These are phyloP conservation scores for Smithsoniella earleae DNA, from an alignment of 163 green algal genomes.

Conservation along the genomic window DNA sequence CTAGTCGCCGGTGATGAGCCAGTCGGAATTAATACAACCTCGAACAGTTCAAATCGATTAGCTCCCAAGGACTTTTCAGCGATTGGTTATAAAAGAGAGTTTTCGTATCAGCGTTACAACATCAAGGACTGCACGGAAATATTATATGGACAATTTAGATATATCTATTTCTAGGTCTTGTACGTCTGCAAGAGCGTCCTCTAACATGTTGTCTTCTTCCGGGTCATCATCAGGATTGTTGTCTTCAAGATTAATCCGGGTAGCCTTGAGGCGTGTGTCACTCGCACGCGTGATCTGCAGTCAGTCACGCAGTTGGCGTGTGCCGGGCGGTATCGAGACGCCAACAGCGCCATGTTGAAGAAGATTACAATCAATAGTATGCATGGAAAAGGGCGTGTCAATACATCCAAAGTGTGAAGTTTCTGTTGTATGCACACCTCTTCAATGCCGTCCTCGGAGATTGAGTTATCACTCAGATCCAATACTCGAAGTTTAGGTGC, in stretches of 20 bases:
- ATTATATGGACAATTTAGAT: background rate
- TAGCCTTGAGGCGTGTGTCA: background rate
- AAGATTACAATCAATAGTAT: too few species aligned
- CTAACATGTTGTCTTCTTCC: constrained; percentile 1
- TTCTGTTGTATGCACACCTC: constrained; percentile 32
- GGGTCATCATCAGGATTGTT: background rate
- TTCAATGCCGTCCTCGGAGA: constrained; percentile 54
- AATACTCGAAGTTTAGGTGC: constrained; percentile 49
- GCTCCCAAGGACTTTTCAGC: too few species aligned
- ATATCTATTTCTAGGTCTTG: constrained; percentile 11
- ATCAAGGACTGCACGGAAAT: too few species aligned
- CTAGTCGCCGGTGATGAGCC: too few species aligned
- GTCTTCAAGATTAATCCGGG: background rate
- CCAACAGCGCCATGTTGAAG: too few species aligned
- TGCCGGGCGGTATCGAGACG: background rate
- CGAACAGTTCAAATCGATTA: too few species aligned
- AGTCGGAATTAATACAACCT: too few species aligned
- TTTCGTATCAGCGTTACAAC: too few species aligned
- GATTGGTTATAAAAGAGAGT: too few species aligned
- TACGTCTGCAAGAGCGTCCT: background rate
- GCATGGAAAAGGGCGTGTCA: background rate
- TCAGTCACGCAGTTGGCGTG: background rate
- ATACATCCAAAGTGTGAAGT: background rate
- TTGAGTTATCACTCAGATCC: constrained; percentile 76
- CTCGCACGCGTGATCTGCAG: background rate